These are phyloP conservation scores for Tuber umbilicatum DNA, from an alignment of 495 filamentous ascomycete species.

Conservation along the genomic window DNA sequence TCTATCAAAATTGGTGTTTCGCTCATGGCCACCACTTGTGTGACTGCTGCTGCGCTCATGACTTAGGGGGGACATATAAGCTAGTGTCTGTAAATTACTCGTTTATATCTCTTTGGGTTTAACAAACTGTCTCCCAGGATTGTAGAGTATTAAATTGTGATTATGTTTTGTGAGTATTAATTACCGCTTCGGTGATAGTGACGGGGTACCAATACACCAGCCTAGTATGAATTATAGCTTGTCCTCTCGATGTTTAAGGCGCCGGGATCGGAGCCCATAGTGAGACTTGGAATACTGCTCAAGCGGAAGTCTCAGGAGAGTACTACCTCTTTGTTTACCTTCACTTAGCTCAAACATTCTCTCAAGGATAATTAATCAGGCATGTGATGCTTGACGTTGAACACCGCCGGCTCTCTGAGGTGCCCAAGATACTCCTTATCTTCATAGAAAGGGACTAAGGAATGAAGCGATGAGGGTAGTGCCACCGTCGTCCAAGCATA, in stretches of 20 bases:
- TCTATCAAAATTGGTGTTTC: neutral
- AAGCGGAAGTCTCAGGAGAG: neutral
- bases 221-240: neutral
- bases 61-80: neutral
- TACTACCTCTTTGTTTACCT: neutral
- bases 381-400: neutral
- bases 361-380: neutral
- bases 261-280: neutral
- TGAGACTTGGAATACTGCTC: no score
- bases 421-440: neutral
- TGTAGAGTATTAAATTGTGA: neutral
- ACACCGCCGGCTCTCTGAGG: neutral
- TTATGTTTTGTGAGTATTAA: neutral
- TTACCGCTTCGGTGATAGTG: neutral
- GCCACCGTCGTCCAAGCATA: neutral
- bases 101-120: neutral
- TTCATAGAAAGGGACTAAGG: neutral
- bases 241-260: neutral
- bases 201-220: no score
- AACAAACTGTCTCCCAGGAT: neutral
- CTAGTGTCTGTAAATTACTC: neutral
- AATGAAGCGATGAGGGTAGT: no score
- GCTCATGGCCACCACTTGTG: neutral
- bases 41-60: neutral
- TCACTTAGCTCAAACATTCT: neutral